phyloP scores from a whole-genome alignment of 257 asterid genomes.

The Scutellaria minor region DNA sequence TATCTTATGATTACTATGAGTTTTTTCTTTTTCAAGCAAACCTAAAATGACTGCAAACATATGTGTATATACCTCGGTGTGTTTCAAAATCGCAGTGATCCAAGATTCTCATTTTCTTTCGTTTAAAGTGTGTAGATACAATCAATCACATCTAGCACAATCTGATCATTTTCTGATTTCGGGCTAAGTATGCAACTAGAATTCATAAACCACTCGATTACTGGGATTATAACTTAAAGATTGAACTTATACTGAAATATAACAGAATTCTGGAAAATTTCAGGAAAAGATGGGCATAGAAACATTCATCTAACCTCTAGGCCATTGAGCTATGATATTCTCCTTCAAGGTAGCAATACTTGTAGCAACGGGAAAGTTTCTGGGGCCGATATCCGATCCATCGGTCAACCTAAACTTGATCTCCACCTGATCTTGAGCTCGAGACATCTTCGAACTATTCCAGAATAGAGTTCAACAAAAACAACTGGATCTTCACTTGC shows the following conservation, averaged over 20 bases:
- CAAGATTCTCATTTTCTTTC: too few species aligned
- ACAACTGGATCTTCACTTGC: conserved; percentile 43
- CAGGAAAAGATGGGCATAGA: neutral
- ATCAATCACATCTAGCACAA: conserved; percentile 12
- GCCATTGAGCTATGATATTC: conserved; percentile 87
- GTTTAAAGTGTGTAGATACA: neutral
- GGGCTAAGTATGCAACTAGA: neutral
- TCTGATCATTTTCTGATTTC: conserved; percentile 1
- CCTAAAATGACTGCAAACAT: too few species aligned
- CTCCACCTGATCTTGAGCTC: conserved; percentile 78
- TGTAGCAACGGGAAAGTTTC: conserved; percentile 65
- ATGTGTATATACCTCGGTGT: too few species aligned
- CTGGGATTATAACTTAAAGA: conserved; percentile 18
- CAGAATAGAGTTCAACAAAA: conserved; percentile 34
- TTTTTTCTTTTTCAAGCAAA: neutral
- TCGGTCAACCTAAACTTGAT: conserved; percentile 89
- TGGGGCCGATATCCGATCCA: conserved; percentile 92
- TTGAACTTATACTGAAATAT: conserved; percentile 3
- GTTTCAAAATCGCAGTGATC: too few species aligned
- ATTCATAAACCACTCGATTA: neutral
- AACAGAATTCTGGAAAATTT: neutral
- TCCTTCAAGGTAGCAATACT: conserved; percentile 83
- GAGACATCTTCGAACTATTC: conserved; percentile 55
- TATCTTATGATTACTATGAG: neutral
- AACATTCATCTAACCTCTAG: conserved; percentile 66